Percentiles rank a stretch among this genome's conserved stretches.
phyloP scores from a whole-genome alignment of 768 basidiomycete species.

The Rhodotorula babjevae region DNA sequence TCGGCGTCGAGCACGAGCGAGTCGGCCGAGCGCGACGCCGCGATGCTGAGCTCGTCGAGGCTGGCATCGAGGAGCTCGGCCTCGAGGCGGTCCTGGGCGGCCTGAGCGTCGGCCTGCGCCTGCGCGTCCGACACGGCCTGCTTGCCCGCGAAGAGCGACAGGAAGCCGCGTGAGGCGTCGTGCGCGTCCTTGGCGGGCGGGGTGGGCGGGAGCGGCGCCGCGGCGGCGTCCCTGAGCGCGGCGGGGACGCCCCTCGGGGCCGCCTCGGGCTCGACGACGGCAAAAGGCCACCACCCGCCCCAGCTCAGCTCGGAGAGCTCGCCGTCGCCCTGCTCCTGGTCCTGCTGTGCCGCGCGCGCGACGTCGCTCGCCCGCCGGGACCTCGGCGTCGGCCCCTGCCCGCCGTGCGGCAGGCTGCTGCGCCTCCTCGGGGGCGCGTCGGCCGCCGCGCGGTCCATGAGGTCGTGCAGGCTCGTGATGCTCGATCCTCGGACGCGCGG shows the following conservation, averaged over 20 bases:
- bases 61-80: constrained; percentile 16
- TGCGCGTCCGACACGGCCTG: constrained; percentile 5
- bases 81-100: constrained; percentile 13
- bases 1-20: neutral
- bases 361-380: neutral
- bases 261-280: constrained; percentile 22
- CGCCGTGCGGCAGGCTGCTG: neutral
- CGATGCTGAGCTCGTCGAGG: constrained; percentile 6
- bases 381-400: neutral
- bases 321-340: neutral
- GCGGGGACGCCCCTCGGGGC: too few species aligned
- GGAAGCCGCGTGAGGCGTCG: neutral
- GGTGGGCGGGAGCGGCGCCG: neutral
- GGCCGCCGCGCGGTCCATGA: neutral
- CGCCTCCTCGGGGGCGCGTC: neutral
- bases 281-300: constrained; percentile 38
- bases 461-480: constrained; percentile 1
- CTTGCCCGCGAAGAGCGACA: constrained; percentile 25
- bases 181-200: constrained; percentile 8
- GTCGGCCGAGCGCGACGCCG: neutral
- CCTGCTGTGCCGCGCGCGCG: neutral
- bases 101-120: neutral
- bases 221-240: neutral
- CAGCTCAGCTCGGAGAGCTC: constrained; percentile 16
- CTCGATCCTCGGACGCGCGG: neutral